Conservation (phyloP, 2,329 filamentous ascomycete genomes). For the Teratosphaeria pseudoeucalypti region DNA sequence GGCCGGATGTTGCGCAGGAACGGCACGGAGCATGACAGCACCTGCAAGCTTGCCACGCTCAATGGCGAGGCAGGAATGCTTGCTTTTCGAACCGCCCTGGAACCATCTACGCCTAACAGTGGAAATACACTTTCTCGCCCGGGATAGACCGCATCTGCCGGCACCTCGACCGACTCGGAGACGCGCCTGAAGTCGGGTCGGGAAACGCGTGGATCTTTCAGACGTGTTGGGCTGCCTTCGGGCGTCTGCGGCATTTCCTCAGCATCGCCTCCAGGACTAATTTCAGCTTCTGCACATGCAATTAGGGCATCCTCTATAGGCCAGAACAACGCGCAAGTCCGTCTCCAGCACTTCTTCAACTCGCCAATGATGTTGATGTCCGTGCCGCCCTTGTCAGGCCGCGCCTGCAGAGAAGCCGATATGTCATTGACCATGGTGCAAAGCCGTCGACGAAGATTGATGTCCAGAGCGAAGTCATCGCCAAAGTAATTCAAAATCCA, state of each 20-base stretch:
- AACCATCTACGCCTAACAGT: neutral
- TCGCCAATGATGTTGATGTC: conserved; percentile 83
- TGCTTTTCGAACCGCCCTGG: conserved; percentile 13
- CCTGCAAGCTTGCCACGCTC: conserved; percentile 45
- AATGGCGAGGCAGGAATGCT: conserved; percentile 34
- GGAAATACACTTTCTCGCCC: neutral
- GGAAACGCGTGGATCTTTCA: neutral
- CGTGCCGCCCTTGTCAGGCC: conserved; percentile 45
- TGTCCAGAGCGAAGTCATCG: conserved; percentile 79
- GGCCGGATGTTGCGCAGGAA: conserved; percentile 20
- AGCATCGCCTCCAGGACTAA: conserved; percentile 59
- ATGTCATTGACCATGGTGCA: conserved; percentile 67
- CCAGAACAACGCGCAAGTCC: conserved; percentile 85
- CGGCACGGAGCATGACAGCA: conserved; percentile 51
- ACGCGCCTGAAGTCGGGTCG: conserved; percentile 5
- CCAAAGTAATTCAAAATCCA: conserved; percentile 98
- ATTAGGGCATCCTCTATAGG: conserved; percentile 54
- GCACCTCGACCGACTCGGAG: conserved; percentile 3
- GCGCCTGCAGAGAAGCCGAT: conserved; percentile 41
- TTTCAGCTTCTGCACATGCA: conserved; percentile 50
- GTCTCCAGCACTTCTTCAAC: conserved; percentile 93
- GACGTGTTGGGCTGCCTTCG: neutral
- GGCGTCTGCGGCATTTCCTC: neutral
- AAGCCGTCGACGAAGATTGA: conserved; percentile 63
- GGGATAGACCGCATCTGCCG: neutral